Conservation (phyloP, 129 eudicot genomes). For the Centrapalus pauciflorus region DNA sequence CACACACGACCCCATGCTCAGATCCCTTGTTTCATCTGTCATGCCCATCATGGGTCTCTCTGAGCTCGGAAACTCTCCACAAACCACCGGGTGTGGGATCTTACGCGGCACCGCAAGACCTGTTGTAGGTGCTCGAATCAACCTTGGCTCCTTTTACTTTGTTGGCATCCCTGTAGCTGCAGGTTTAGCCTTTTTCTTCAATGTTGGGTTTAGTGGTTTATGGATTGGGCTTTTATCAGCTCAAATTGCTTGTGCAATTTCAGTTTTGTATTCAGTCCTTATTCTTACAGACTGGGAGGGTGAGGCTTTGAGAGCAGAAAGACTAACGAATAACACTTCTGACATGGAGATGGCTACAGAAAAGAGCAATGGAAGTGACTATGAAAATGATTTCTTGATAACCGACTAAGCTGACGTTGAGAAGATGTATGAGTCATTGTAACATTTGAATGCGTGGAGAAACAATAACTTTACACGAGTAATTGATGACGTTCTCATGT, state of each 20-base stretch:
- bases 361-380: slow-evolving; percentile 2
- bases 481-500: not conserved
- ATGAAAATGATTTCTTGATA: slow-evolving; percentile 30
- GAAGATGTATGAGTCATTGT: not conserved
- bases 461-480: too few species aligned
- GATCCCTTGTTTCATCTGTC: slow-evolving; percentile 69
- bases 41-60: slow-evolving; percentile 90
- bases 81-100: slow-evolving; percentile 92
- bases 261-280: slow-evolving; percentile 54
- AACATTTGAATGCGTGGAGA: not conserved
- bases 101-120: slow-evolving; percentile 94
- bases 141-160: slow-evolving; percentile 89
- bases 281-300: slow-evolving; percentile 79
- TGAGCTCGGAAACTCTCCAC: slow-evolving; percentile 98
- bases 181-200: slow-evolving; percentile 60
- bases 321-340: slow-evolving; percentile 9
- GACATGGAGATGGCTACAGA: slow-evolving; percentile 41
- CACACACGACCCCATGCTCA: slow-evolving; percentile 61
- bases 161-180: slow-evolving; percentile 95
- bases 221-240: slow-evolving; percentile 92
- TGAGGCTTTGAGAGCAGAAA: slow-evolving; percentile 62
- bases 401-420: not conserved
- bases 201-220: slow-evolving; percentile 66
- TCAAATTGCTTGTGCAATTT: slow-evolving; percentile 71
- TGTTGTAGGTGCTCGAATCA: slow-evolving; percentile 78